A percentile compares a stretch with the other conserved stretches of the same genome.
phyloP scores from a whole-genome alignment of 1,284 basidiomycete genomes.

The Marasmius tenuissimus region DNA sequence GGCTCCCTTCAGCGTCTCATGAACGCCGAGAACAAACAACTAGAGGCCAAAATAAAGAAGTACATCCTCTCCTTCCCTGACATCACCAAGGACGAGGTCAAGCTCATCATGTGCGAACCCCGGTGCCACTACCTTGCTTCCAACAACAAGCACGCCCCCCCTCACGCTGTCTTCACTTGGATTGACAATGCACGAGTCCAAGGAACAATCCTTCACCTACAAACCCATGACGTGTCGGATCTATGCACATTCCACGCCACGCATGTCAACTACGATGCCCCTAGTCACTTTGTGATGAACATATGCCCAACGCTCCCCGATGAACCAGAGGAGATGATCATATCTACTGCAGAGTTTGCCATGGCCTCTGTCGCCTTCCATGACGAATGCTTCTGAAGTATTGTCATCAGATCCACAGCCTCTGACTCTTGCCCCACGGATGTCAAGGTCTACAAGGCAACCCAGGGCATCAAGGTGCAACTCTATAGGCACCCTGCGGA shows the following conservation, averaged over 20 bases:
- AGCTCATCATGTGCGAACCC: background rate
- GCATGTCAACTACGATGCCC: background rate
- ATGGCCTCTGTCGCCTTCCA: background rate
- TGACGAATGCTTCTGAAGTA: too few relatives aligned
- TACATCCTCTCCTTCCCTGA: too few relatives aligned
- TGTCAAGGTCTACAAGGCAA: background rate
- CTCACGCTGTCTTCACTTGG: background rate
- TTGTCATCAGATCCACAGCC: background rate
- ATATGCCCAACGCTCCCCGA: background rate
- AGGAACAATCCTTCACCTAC: background rate
- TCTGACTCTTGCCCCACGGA: background rate
- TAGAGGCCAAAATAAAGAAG: background rate
- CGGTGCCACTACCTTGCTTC: background rate
- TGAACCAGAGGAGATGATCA: background rate
- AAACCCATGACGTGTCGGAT: background rate
- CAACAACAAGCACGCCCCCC: background rate
- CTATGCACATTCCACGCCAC: background rate
- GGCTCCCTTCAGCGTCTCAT: background rate
- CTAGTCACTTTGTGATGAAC: background rate
- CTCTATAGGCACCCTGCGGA: background rate
- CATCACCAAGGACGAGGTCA: too few relatives aligned
- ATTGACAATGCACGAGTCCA: background rate
- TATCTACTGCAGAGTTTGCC: background rate
- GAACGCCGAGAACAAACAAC: background rate
- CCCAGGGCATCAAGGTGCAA: background rate